Base-by-base conservation (phyloP, 495 filamentous ascomycete genomes). In the Penicillium tannophilum region DNA sequence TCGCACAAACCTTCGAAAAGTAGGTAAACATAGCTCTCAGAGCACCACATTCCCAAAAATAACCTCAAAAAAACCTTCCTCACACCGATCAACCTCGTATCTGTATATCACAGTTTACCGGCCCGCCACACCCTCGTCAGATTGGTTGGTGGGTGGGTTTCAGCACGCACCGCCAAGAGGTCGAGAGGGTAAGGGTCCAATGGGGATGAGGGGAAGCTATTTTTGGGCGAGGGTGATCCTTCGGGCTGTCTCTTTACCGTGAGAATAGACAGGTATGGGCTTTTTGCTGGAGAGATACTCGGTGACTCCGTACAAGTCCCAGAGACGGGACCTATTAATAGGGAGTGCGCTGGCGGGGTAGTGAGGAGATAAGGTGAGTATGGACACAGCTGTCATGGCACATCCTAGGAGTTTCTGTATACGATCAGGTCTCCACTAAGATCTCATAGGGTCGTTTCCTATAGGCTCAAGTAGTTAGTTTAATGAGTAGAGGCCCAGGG, bases 141-240 rank as follows among this genome's bases (percentile, higher is more conserved):
- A 64, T 64, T 66, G 63, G 58, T 33, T n/a, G 42, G 26, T 16
- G 24, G 24, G 28, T 7, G 17, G 49, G 60, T 66, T 66, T 63
- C 63, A 65, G 58, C 47, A 66, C 53, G 60, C 63, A 58, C 58
- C 23, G 63, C 66, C 63, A 68, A 64, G 53, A 41, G 55, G 47
- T 51, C 23, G 50, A 58, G 49, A 49, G 45, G 55, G 41, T 47
- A 30, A 54, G 55, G 53, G 23, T n/a, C 36, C 30, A 23, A 31
- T 46, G 23, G 44, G 41, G 42, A 12, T 30, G 26, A 14, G 19
- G 8, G 5, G 35, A 41, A 17, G 54, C 51, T 61, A 61, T 64
- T 64, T 64, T 64, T 61, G 58, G 54, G 53, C 30, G 6, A 33
- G 50, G 12, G 39, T 45, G 44, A 36, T 47, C 46, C 14, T n/a